Base-by-base conservation (phyloP, 225 moss, liverwort and hornwort genomes). In the Antitrichia curtipendula region DNA sequence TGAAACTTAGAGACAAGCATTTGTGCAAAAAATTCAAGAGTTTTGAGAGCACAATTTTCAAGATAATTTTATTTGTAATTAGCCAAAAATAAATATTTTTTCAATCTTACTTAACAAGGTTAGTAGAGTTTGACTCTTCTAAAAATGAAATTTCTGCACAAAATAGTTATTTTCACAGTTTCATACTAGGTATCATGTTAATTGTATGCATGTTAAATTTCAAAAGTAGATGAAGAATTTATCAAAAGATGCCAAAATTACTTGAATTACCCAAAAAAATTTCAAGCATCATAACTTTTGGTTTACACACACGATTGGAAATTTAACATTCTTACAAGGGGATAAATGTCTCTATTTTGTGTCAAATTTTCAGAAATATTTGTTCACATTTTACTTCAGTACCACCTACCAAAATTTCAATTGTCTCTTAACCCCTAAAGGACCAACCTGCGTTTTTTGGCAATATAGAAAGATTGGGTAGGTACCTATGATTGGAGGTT, bases 241-340 rank as follows among this genome's bases (percentile, higher is more conserved):
- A 18, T 9, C 64, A 34, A n/a, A n/a, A n/a, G n/a, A n/a, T n/a
- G n/a, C n/a, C 10, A 3, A 36, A 65, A 19, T 36, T 9, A 65
- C 0, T 6, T 0, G 3, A 65, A 36, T 36, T 36, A 36, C 3
- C 36, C 5, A n/a, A n/a, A n/a, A n/a, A 36, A 65, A 34, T 64
- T 36, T 36, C 6, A 4, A 2, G 6, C 20, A 64, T 9, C 1
- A 65, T 36, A 36, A 36, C 5, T 36, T 36, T 65, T 36, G 8
- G 19, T 65, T 36, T 9, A 65, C 3, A 10, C 20, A 10, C 5
- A 1, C 3, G 0, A 6, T 19, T 6, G 5, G 6, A 19, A 36
- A 65, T 65, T 10, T 65, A 17, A 36, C 36, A 36, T 10, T 65
- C 19, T 36, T 6, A 36, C 5, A 20, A 19, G 10, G 64, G 36